Percentiles rank a stretch among this genome's conserved stretches.
phyloP scores from a whole-genome alignment of 106 monocot genomes.

The Phalaenopsis equestris region DNA sequence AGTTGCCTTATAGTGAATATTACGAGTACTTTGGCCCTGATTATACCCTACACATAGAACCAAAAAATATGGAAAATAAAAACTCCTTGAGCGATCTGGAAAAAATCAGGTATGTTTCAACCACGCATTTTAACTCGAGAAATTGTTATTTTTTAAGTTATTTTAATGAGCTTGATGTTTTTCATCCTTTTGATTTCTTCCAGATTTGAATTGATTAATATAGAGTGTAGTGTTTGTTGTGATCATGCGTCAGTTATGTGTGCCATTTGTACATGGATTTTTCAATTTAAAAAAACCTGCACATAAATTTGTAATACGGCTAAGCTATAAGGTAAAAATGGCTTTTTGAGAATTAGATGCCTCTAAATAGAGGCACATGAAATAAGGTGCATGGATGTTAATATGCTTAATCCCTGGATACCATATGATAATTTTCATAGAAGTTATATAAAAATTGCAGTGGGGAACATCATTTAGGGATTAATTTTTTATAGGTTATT shows the following conservation, averaged over 20 bases:
- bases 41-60: constrained; percentile 53
- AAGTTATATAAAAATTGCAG: too few species aligned
- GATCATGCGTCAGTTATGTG: background rate
- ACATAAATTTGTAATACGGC: background rate
- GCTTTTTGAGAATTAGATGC: too few species aligned
- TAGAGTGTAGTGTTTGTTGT: background rate
- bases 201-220: background rate
- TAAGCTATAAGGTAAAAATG: too few species aligned
- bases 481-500: too few species aligned
- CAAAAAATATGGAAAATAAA: constrained; percentile 42
- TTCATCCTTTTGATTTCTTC: background rate
- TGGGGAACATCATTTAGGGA: too few species aligned
- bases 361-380: too few species aligned
- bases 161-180: background rate
- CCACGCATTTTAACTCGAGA: background rate
- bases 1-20: constrained; percentile 68
- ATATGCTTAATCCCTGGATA: too few species aligned
- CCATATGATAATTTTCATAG: too few species aligned
- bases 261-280: background rate
- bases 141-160: background rate
- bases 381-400: too few species aligned
- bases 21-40: constrained; percentile 76
- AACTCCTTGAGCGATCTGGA: constrained; percentile 56
- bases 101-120: constrained; percentile 37
- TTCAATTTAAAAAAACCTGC: background rate